These are phyloP conservation scores for Monilinia fructigena DNA, from an alignment of 2,329 filamentous ascomycete species.

Conservation along the genomic window DNA sequence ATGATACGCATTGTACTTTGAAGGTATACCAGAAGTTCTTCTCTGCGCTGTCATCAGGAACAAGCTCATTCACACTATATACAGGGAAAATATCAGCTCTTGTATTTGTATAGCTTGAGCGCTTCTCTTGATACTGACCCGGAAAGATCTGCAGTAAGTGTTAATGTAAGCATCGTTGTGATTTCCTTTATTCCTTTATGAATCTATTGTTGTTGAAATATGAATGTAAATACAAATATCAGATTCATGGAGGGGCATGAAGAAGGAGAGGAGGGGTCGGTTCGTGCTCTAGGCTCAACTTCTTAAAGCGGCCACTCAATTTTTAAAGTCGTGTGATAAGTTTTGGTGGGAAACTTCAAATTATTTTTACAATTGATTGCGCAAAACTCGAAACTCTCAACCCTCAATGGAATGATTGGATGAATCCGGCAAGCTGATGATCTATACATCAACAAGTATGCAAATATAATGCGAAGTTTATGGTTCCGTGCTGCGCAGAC, in stretches of 20 bases:
- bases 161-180: constrained; percentile 59
- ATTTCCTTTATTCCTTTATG: constrained; percentile 15
- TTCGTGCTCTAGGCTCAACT: background rate
- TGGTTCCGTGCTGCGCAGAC: constrained; percentile 66
- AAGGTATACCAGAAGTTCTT: constrained; percentile 95
- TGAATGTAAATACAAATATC: constrained; percentile 4
- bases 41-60: constrained; percentile 76
- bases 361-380: constrained; percentile 20
- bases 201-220: background rate
- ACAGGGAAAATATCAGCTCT: constrained; percentile 16
- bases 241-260: constrained; percentile 16
- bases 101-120: background rate
- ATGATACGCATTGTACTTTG: constrained; percentile 97
- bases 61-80: constrained; percentile 81
- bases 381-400: background rate
- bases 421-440: constrained; percentile 8
- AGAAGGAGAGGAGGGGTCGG: constrained; percentile 17
- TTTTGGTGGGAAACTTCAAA: constrained; percentile 13
- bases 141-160: constrained; percentile 65
- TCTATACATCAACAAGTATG: constrained; percentile 30
- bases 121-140: constrained; percentile 53
- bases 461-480: constrained; percentile 60
- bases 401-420: constrained; percentile 11
- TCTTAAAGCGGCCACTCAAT: constrained; percentile 26
- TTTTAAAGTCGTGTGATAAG: constrained; percentile 9